phyloP scores from a whole-genome alignment of 2,329 filamentous ascomycete species.

The Aspergillus uvarum region DNA sequence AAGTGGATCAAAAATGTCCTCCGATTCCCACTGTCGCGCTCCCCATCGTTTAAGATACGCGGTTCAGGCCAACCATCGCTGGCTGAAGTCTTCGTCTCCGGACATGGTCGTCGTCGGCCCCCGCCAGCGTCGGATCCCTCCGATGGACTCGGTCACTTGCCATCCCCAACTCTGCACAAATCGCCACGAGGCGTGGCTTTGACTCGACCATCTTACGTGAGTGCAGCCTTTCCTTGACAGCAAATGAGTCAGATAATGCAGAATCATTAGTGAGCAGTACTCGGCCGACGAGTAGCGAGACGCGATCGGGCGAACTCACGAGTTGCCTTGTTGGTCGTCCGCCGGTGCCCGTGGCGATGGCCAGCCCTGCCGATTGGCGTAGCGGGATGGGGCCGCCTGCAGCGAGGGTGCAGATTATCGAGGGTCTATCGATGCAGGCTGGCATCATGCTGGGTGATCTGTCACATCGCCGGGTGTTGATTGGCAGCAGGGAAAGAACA shows the following conservation, averaged over 20 bases:
- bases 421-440: neutral
- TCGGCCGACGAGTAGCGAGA: neutral
- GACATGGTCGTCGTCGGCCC: neutral
- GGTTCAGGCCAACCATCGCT: no score
- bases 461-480: neutral
- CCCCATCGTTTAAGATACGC: no score
- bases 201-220: neutral
- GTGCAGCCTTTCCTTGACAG: neutral
- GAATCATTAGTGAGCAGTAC: neutral
- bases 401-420: neutral
- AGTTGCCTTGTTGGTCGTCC: neutral
- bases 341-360: no score
- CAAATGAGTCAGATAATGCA: neutral
- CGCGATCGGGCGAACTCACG: neutral
- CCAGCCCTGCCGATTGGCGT: no score
- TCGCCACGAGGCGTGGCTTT: neutral
- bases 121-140: neutral
- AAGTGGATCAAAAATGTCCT: no score
- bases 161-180: neutral
- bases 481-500: neutral
- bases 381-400: neutral
- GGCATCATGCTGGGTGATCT: neutral
- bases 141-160: neutral
- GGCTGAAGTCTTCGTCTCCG: no score
- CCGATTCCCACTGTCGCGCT: no score